A percentile compares a stretch with the other conserved stretches of the same genome.
phyloP scores from a whole-genome alignment of 1,284 basidiomycete species.

The Kalmanozyma brasiliensis region DNA sequence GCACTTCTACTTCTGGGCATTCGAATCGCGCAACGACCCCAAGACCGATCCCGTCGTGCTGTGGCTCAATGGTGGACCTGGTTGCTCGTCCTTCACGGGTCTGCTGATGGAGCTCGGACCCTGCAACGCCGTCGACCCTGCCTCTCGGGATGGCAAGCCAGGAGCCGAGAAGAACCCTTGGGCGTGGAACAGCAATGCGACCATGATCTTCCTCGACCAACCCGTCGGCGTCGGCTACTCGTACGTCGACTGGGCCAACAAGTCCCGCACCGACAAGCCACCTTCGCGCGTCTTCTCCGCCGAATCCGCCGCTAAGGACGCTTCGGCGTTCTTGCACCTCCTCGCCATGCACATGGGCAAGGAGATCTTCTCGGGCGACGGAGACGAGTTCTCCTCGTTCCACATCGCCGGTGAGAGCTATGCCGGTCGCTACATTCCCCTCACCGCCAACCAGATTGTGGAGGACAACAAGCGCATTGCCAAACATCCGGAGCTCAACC shows the following conservation, averaged over 20 bases:
- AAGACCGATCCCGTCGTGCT: constrained; percentile 61
- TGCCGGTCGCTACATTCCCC: constrained; percentile 62
- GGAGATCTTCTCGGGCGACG: constrained; percentile 39
- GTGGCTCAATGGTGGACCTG: constrained; percentile 66
- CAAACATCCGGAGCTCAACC: constrained; percentile 53
- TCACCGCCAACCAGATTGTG: constrained; percentile 60
- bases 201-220: constrained; percentile 65
- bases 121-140: constrained; percentile 58
- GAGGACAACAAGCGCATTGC: constrained; percentile 58
- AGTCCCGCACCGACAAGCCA: constrained; percentile 46
- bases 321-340: constrained; percentile 64
- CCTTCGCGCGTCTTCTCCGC: constrained; percentile 57
- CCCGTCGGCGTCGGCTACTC: constrained; percentile 65
- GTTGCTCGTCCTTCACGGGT: constrained; percentile 63
- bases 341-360: constrained; percentile 56
- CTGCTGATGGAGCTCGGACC: constrained; percentile 66
- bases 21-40: constrained; percentile 62
- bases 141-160: constrained; percentile 31
- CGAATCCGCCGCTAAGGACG: constrained; percentile 58
- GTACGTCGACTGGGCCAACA: constrained; percentile 65
- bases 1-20: constrained; percentile 68
- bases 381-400: constrained; percentile 35
- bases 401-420: constrained; percentile 66
- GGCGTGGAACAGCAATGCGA: constrained; percentile 64
- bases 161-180: constrained; percentile 58